These are phyloP conservation scores for Agaricus subrufescens DNA, from an alignment of 768 basidiomycete species.

Conservation along the genomic window DNA sequence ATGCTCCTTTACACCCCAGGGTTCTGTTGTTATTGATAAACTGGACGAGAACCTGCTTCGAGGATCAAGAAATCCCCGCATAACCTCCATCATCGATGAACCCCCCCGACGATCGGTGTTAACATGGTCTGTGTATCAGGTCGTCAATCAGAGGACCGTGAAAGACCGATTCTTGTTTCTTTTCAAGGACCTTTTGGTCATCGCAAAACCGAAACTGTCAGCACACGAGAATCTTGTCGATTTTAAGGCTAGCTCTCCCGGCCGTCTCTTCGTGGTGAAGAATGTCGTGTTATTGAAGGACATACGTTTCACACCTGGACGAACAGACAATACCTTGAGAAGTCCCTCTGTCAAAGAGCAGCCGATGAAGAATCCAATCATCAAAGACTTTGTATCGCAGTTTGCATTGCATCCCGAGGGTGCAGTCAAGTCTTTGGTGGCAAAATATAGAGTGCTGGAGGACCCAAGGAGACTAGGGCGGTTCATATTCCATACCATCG, in stretches of 20 bases:
- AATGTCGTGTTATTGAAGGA: conserved; percentile 77
- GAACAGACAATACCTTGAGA: conserved; percentile 54
- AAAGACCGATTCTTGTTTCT: conserved; percentile 96
- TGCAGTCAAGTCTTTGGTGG: conserved; percentile 69
- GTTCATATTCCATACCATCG: conserved; percentile 74
- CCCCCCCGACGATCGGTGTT: conserved; percentile 84
- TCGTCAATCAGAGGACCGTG: conserved; percentile 89
- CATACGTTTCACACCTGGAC: conserved; percentile 64
- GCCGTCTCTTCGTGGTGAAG: conserved; percentile 84
- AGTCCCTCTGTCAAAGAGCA: conserved; percentile 34
- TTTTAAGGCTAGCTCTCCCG: conserved; percentile 51
- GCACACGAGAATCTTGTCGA: conserved; percentile 64
- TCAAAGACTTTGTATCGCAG: conserved; percentile 70
- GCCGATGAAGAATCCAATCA: conserved; percentile 33
- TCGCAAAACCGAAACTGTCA: conserved; percentile 83
- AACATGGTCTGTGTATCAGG: conserved; percentile 85
- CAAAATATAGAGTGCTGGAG: conserved; percentile 52
- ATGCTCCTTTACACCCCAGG: conserved; percentile 49
- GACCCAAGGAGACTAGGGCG: conserved; percentile 76
- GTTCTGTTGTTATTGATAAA: conserved; percentile 56
- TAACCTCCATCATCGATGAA: conserved; percentile 69
- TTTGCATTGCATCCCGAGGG: conserved; percentile 79
- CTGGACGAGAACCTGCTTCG: conserved; percentile 68
- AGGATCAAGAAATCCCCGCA: conserved; percentile 50
- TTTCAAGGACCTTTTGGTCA: conserved; percentile 92